Percentiles rank a stretch among this genome's conserved stretches.
These are phyloP conservation scores for Verticillium nubilum DNA, from an alignment of 2,329 filamentous ascomycete genomes.

Conservation along the genomic window DNA sequence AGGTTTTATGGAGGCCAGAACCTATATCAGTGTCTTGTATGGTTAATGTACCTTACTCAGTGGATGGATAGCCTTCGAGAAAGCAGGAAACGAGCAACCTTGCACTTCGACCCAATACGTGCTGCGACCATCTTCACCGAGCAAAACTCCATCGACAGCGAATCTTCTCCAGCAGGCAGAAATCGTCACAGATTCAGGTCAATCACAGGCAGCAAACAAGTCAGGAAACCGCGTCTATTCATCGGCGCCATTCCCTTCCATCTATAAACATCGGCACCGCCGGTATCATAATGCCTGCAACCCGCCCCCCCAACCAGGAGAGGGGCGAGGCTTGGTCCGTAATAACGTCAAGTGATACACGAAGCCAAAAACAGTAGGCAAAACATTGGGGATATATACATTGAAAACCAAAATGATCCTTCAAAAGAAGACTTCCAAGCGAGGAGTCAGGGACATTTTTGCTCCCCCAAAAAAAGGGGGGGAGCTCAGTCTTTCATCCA, in stretches of 20 bases:
- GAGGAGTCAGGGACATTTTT: not conserved
- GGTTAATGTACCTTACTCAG: no score
- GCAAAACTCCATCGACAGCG: no score
- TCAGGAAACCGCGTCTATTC: conserved; percentile 4
- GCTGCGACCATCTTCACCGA: no score
- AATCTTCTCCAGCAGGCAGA: no score
- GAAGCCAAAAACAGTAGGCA: not conserved
- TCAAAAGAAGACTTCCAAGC: not conserved
- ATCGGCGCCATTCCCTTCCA: conserved; percentile 3
- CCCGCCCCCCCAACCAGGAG: conserved; percentile 1
- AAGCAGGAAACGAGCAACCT: no score
- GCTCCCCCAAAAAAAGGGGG: not conserved
- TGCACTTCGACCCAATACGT: no score
- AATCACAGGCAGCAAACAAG: not conserved
- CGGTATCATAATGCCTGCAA: not conserved
- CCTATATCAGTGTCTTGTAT: no score
- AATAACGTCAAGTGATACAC: not conserved
- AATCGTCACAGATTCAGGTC: no score
- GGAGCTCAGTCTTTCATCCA: not conserved
- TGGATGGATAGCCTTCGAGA: no score
- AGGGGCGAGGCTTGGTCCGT: not conserved
- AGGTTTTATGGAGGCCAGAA: no score
- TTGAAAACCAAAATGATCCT: not conserved
- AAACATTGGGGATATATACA: conserved; percentile 1
- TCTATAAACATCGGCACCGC: conserved; percentile 4